Evolutionary conservation across 257 asterid species (phyloP).

Genomic region (Solanum verrucosum): DNA sequence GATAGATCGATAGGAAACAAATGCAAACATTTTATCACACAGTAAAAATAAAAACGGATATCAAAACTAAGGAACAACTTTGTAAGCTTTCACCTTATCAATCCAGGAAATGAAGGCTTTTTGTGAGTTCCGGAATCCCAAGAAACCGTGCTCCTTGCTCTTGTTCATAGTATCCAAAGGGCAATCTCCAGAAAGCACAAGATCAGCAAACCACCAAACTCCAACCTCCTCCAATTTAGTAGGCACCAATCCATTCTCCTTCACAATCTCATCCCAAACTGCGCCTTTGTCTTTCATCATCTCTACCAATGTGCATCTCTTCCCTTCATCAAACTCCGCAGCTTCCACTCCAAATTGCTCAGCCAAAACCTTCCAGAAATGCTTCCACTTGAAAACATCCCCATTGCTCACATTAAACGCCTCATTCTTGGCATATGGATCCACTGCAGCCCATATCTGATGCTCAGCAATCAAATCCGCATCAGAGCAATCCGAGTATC

Average conservation of each 20-base stretch:
- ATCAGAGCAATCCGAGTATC: conserved; percentile 68
- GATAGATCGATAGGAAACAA: not conserved
- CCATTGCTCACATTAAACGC: conserved; percentile 89
- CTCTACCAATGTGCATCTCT: conserved; percentile 32
- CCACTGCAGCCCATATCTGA: conserved; percentile 91
- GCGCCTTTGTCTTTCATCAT: conserved; percentile 73
- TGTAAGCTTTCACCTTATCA: conserved; percentile 68
- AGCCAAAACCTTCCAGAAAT: conserved; percentile 78
- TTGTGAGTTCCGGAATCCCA: conserved; percentile 83
- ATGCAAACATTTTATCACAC: not conserved
- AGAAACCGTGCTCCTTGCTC: conserved; percentile 93
- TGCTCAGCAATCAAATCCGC: conserved; percentile 94
- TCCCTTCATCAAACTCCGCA: conserved; percentile 52
- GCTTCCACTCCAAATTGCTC: conserved; percentile 70
- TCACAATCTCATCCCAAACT: conserved; percentile 81
- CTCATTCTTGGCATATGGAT: conserved; percentile 86
- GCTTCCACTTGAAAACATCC: conserved; percentile 90
- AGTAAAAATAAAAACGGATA: not conserved
- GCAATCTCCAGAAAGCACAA: conserved; percentile 8
- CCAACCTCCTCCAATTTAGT: conserved; percentile 70
- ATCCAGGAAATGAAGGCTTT: conserved; percentile 73
- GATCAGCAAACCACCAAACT: conserved; percentile 71
- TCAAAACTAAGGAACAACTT: conserved; percentile 52
- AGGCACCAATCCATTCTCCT: conserved; percentile 46
- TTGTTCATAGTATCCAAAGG: conserved; percentile 75